Conservation (phyloP, 768 basidiomycete genomes). For the Tricholoma hemisulphureum region DNA sequence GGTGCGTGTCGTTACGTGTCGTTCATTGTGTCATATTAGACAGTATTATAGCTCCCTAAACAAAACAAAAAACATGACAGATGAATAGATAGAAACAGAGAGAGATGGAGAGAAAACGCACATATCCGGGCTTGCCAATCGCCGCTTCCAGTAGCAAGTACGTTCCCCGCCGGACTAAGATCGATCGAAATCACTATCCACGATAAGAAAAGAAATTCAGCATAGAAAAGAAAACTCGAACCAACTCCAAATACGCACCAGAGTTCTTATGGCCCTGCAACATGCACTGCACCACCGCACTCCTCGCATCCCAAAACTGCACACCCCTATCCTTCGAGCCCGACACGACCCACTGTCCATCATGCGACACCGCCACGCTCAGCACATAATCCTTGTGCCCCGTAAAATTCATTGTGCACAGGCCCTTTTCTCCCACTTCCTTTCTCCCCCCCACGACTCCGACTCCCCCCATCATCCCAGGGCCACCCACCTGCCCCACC, state of each 20-base stretch:
- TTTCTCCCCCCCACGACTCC: slow-evolving; percentile 40
- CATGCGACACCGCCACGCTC: slow-evolving; percentile 77
- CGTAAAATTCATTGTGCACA: slow-evolving; percentile 79
- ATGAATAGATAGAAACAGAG: too few species aligned
- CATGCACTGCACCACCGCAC: slow-evolving; percentile 83
- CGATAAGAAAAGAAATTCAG: not conserved
- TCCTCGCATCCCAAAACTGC: slow-evolving; percentile 86
- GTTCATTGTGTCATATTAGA: not conserved
- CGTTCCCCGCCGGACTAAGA: slow-evolving; percentile 43
- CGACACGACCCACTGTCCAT: slow-evolving; percentile 92
- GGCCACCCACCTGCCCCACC: slow-evolving; percentile 19
- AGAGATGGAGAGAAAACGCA: slow-evolving; percentile 33
- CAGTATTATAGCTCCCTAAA: not conserved
- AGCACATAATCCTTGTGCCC: slow-evolving; percentile 81
- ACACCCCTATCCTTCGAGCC: slow-evolving; percentile 95
- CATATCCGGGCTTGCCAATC: slow-evolving; percentile 58
- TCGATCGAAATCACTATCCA: slow-evolving; percentile 49
- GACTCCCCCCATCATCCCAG: slow-evolving; percentile 39
- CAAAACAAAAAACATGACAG: not conserved
- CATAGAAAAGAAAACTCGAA: not conserved
- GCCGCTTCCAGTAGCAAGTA: slow-evolving; percentile 53
- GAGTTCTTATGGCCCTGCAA: slow-evolving; percentile 72
- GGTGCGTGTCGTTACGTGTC: too few species aligned
- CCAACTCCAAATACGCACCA: slow-evolving; percentile 41
- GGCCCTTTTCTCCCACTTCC: slow-evolving; percentile 59